Percentiles rank a stretch among this genome's conserved stretches.
phyloP scores from a whole-genome alignment of 805 yeast genomes.

The Vanderwaltozyma tropicalis region DNA sequence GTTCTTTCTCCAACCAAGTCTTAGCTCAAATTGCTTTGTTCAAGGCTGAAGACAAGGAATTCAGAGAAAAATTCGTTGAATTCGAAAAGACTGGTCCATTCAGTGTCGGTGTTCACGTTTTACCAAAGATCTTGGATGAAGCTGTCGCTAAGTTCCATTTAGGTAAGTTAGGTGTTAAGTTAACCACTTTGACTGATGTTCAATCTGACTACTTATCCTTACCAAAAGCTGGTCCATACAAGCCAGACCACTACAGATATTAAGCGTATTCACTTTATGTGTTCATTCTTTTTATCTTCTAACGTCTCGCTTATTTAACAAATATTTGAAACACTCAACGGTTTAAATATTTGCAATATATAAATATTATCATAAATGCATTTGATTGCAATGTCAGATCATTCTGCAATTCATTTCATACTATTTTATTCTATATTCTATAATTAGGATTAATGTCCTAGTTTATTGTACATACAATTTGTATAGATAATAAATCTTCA shows the following conservation, averaged over 20 bases:
- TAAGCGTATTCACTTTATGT: conserved; percentile 29
- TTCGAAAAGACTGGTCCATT: conserved; percentile 87
- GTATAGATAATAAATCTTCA: conserved; percentile 3
- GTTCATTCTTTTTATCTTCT: background rate
- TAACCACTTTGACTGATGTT: conserved; percentile 59
- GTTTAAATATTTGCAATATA: background rate
- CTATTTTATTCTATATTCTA: background rate
- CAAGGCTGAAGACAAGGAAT: conserved; percentile 73
- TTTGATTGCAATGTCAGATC: background rate
- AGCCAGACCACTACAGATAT: conserved; percentile 96
- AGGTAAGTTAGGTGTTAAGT: conserved; percentile 83
- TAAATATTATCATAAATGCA: conserved; percentile 2
- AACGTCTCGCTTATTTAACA: background rate
- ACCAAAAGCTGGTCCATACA: conserved; percentile 90
- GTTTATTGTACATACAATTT: conserved; percentile 1
- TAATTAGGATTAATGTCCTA: background rate
- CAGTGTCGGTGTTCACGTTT: conserved; percentile 82
- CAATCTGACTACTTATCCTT: conserved; percentile 93
- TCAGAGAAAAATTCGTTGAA: conserved; percentile 75
- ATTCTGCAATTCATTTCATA: conserved; percentile 2
- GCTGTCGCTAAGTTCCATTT: conserved; percentile 95
- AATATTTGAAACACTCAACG: conserved; percentile 3
- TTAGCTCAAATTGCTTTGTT: conserved; percentile 95
- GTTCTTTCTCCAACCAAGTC: conserved; percentile 99
- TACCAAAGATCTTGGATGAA: conserved; percentile 97